Evolutionary conservation across 495 filamentous ascomycete species (phyloP).

Genomic region (Penicillium canescens): DNA sequence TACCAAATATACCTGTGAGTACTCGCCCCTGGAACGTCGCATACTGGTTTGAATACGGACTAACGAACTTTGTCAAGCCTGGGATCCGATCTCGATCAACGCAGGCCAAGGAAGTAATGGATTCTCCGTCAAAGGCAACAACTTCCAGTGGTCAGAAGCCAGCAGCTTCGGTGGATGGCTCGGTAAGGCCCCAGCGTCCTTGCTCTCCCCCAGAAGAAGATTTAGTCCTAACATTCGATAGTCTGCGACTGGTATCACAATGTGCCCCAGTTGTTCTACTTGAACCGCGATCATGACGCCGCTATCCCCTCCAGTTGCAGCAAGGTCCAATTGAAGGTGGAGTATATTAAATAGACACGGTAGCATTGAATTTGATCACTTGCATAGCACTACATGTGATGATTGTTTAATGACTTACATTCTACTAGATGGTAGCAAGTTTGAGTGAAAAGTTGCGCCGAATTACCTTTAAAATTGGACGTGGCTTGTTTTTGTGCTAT

Average conservation of each 20-base stretch:
- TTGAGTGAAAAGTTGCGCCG: no score
- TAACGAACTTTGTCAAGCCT: constrained; percentile 23
- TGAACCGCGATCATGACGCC: constrained; percentile 27
- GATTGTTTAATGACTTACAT: not conserved
- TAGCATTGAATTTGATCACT: not conserved
- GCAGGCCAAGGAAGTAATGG: constrained; percentile 35
- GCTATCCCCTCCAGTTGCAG: constrained; percentile 45
- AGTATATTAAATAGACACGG: constrained; percentile 19
- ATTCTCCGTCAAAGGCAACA: constrained; percentile 40
- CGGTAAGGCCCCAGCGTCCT: constrained; percentile 29
- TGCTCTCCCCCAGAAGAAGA: constrained; percentile 5
- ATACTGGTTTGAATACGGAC: no score
- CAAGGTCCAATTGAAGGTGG: constrained; percentile 36
- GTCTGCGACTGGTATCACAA: constrained; percentile 58
- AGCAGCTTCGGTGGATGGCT: constrained; percentile 52
- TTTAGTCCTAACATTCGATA: constrained; percentile 15
- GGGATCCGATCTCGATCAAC: constrained; percentile 47
- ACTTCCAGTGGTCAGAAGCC: constrained; percentile 37
- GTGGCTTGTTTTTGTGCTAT: not conserved
- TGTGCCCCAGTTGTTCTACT: constrained; percentile 54
- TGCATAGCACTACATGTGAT: not conserved
- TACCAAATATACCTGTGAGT: constrained; percentile 27
- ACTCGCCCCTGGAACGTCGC: not conserved
- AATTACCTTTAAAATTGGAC: not conserved
- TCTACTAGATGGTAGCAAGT: not conserved